These are phyloP conservation scores for Didymella pinodella DNA, from an alignment of 2,329 filamentous ascomycete genomes.

Conservation along the genomic window DNA sequence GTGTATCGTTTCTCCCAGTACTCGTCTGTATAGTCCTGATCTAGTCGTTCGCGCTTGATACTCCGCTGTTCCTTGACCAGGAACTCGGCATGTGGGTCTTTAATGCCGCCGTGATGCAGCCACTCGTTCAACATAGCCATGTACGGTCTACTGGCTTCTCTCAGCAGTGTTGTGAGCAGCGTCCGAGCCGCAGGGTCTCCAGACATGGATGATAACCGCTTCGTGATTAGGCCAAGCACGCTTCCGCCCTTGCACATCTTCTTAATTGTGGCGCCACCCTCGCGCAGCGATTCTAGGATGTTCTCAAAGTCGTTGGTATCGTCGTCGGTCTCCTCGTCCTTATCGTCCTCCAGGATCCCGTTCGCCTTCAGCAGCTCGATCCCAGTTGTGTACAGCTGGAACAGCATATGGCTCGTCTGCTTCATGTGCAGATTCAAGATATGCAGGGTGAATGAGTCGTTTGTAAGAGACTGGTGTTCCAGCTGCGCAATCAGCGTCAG, in stretches of 20 bases:
- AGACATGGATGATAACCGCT: conserved; percentile 85
- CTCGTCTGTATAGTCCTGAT: conserved; percentile 97
- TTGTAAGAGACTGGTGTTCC: conserved; percentile 90
- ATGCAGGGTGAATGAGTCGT: conserved; percentile 88
- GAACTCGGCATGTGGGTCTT: conserved; percentile 92
- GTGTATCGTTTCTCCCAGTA: conserved; percentile 99
- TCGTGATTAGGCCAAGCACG: conserved; percentile 87
- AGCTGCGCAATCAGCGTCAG: conserved; percentile 90
- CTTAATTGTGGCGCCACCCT: conserved; percentile 85
- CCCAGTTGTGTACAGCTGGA: conserved; percentile 83
- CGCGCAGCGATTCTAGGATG: conserved; percentile 86
- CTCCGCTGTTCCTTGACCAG: conserved; percentile 95
- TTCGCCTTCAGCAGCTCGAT: conserved; percentile 85
- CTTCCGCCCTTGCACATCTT: conserved; percentile 97
- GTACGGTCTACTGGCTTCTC: conserved; percentile 91
- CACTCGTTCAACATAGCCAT: conserved; percentile 99
- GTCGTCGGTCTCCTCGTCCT: conserved; percentile 68
- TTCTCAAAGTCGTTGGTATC: conserved; percentile 88
- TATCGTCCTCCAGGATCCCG: conserved; percentile 81
- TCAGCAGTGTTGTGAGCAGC: conserved; percentile 80
- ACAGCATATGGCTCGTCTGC: conserved; percentile 88
- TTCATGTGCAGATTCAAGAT: conserved; percentile 91
- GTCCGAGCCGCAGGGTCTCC: conserved; percentile 88
- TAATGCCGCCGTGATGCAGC: conserved; percentile 95
- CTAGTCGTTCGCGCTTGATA: conserved; percentile 86